Evolutionary conservation across 1,284 basidiomycete genomes (phyloP), one percentile per base, ranked within the genome.

Genomic region (Trichosporon ovoides): DNA sequence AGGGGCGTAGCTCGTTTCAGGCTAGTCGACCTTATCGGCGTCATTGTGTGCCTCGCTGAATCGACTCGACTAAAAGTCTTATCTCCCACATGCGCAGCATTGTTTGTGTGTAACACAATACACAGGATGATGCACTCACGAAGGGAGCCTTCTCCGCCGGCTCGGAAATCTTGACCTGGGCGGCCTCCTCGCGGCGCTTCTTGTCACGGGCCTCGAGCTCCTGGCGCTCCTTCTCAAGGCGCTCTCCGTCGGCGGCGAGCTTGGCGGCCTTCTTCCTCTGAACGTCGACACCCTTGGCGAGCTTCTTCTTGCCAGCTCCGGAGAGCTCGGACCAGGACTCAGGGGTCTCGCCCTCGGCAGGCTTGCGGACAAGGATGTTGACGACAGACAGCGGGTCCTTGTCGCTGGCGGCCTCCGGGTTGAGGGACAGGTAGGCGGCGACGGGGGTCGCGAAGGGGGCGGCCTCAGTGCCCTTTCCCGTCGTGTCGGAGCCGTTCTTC

Each of bases 221-320:
- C 20, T 81, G 82, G 63, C 84, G 83, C 64, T 87, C 85, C 72
- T 83, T 83, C 18, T 84, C 85, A 52, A 87, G 83, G 56, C 84
- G 83, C 70, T 85, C 85, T 20, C 87, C 87, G 52, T 87, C 83
- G 68, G 88, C 87, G 61, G 87, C 88, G 16, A 85, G 85, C 78
- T 94, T 96, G 77, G 89, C 86, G 65, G 83, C 82, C 79, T 97
- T 98, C 81, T 95, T 96, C 77, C 90, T 85, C 52, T 95, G 83
- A 5, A 86, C 86, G 60, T 92, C 89, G 14, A 91, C 87, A 49
- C 85, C 85, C 78, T 98, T 98, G 79, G 89, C 91, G 12, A 91
- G 91, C 79, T 94, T 97, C 81, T 99, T 99, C 67, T 91, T 75
- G 6, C 89, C 87, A 7, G 88, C 87, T 58, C 88, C 85, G 0